These are phyloP conservation scores for Leishmania tarentolae DNA, from an alignment of 208 protist species.

Conservation along the genomic window DNA sequence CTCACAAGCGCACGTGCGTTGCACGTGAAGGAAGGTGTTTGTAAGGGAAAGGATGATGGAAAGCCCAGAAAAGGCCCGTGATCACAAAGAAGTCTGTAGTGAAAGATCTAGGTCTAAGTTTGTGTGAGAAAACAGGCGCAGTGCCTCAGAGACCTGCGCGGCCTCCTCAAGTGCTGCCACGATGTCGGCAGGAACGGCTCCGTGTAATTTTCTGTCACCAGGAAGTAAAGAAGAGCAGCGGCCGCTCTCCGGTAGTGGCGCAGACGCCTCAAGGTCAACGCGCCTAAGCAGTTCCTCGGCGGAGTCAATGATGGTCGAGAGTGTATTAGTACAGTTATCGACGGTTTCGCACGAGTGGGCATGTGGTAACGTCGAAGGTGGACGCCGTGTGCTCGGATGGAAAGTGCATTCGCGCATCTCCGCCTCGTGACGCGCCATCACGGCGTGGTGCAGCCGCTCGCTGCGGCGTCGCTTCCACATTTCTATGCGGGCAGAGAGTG, in stretches of 20 bases:
- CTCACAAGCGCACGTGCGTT: background rate
- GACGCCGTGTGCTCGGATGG: conserved; percentile 22
- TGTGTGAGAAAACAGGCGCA: background rate
- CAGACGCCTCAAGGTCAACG: conserved; percentile 5
- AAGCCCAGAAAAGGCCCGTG: background rate
- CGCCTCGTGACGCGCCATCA: conserved; percentile 17
- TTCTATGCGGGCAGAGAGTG: conserved; percentile 13
- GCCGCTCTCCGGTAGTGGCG: background rate
- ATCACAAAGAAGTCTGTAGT: background rate
- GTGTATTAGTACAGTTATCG: background rate
- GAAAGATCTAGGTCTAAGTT: background rate
- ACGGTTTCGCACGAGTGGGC: background rate
- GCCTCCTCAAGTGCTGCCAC: conserved; percentile 19
- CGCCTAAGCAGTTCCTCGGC: conserved; percentile 22
- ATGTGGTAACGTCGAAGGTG: background rate
- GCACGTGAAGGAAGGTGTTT: background rate
- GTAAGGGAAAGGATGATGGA: background rate
- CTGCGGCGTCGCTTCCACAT: conserved; percentile 29
- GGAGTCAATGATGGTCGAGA: conserved; percentile 7
- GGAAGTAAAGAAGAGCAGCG: background rate
- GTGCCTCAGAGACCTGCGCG: conserved; percentile 9
- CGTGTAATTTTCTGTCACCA: background rate
- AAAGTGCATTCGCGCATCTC: conserved; percentile 46
- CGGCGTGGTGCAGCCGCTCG: conserved; percentile 25
- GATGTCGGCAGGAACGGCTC: conserved; percentile 9